A percentile compares a stretch with the other conserved stretches of the same genome.
Evolutionary conservation across 2,329 filamentous ascomycete genomes (phyloP).

Genomic region (Chaetomiaceae sp.): DNA sequence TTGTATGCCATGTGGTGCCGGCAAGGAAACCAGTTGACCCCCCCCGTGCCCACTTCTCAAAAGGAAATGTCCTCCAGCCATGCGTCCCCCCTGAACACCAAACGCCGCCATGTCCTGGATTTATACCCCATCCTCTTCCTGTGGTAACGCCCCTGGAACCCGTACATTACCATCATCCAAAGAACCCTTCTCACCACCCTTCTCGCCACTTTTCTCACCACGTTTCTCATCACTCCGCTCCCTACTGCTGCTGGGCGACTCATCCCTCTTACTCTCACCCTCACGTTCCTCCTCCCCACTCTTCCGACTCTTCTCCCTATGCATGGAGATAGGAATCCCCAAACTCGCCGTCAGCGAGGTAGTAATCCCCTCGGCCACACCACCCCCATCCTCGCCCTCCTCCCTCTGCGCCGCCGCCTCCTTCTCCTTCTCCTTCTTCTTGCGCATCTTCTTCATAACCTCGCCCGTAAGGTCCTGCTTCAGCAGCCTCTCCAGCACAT

Average conservation of each 20-base stretch:
- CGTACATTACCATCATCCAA: neutral
- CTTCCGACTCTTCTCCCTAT: neutral
- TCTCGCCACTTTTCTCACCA: neutral
- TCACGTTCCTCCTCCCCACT: neutral
- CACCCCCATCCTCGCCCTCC: neutral
- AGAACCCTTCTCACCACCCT: neutral
- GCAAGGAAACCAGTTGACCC: no score
- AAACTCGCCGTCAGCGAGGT: neutral
- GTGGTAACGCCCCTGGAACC: neutral
- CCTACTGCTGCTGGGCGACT: no score
- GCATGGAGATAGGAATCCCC: neutral
- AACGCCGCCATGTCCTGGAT: neutral
- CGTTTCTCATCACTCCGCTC: no score
- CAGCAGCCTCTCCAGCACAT: slow-evolving; percentile 72
- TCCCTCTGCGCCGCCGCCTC: slow-evolving; percentile 1
- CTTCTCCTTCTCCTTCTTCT: slow-evolving; percentile 39
- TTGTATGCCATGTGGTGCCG: no score
- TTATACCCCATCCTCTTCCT: neutral
- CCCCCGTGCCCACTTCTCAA: no score
- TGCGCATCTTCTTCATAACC: slow-evolving; percentile 47
- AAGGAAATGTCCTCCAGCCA: no score
- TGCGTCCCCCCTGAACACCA: no score
- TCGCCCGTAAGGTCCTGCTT: slow-evolving; percentile 68
- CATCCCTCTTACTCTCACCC: no score
- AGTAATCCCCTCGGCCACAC: neutral